Conservation (phyloP, 2,329 filamentous ascomycete species). For the Huntiella savannae region DNA sequence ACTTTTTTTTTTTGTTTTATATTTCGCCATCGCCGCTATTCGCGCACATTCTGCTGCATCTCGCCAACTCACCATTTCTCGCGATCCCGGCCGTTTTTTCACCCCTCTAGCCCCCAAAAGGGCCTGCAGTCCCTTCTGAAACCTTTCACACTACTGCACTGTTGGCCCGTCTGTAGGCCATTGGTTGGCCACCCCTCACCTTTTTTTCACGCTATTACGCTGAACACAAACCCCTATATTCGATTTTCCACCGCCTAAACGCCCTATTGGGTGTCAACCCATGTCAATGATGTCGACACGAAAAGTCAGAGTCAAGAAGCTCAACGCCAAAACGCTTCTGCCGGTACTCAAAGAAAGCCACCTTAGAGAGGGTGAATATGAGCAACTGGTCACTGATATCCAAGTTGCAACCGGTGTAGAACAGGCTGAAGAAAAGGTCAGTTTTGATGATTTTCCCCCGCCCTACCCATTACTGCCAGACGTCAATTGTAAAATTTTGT, state of each 20-base stretch:
- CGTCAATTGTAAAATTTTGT: not conserved
- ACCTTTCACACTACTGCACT: constrained; percentile 9
- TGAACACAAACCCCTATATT: constrained; percentile 11
- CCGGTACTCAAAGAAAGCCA: constrained; percentile 78
- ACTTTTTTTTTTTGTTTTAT: constrained; percentile 18
- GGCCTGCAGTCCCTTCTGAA: constrained; percentile 15
- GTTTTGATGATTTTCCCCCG: constrained; percentile 24
- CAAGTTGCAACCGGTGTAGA: constrained; percentile 93
- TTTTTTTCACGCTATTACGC: constrained; percentile 15
- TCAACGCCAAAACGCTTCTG: constrained; percentile 76
- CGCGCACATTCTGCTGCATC: no score
- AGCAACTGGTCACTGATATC: constrained; percentile 63
- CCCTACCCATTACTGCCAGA: constrained; percentile 5
- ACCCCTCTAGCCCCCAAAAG: not conserved
- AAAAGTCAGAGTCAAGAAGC: constrained; percentile 71
- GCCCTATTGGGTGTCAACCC: constrained; percentile 5
- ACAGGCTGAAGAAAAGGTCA: constrained; percentile 89
- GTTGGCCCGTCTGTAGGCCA: constrained; percentile 10
- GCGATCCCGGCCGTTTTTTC: constrained; percentile 12
- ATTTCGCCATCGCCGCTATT: no score
- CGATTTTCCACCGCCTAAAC: constrained; percentile 5
- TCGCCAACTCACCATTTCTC: no score
- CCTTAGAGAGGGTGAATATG: constrained; percentile 71
- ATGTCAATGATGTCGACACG: constrained; percentile 38
- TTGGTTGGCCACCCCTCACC: constrained; percentile 15